These are phyloP conservation scores for Penicillium sp. DNA, from an alignment of 2,329 filamentous ascomycete genomes.

Conservation along the genomic window DNA sequence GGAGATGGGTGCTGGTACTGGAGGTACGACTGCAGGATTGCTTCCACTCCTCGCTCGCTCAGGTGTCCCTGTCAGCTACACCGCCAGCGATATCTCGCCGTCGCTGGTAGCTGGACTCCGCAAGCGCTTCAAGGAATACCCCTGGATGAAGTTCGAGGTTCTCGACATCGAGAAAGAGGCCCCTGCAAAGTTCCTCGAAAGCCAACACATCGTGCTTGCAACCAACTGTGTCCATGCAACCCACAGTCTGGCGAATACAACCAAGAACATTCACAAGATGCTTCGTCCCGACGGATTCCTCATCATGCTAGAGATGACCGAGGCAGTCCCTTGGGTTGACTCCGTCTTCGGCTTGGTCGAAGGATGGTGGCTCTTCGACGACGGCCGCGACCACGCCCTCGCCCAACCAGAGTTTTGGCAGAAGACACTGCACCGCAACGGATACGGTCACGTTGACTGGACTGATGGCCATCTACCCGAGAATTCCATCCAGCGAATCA, in stretches of 20 bases:
- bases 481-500: slow-evolving; percentile 21
- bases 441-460: slow-evolving; percentile 36
- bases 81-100: slow-evolving; percentile 40
- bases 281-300: slow-evolving; percentile 32
- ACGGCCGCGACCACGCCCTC: slow-evolving; percentile 36
- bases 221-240: slow-evolving; percentile 40
- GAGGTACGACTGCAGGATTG: slow-evolving; percentile 36
- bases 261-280: slow-evolving; percentile 24
- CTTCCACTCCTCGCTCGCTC: slow-evolving; percentile 27
- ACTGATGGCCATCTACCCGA: slow-evolving; percentile 31
- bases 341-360: slow-evolving; percentile 36
- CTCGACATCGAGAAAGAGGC: slow-evolving; percentile 33
- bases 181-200: slow-evolving; percentile 16
- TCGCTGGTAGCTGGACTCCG: slow-evolving; percentile 36
- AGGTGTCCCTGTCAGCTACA: slow-evolving; percentile 36
- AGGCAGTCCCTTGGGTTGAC: slow-evolving; percentile 30
- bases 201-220: slow-evolving; percentile 35
- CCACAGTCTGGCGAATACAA: slow-evolving; percentile 26
- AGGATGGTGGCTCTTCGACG: slow-evolving; percentile 42
- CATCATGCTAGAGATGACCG: slow-evolving; percentile 35
- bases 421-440: slow-evolving; percentile 26
- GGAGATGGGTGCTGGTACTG: slow-evolving; percentile 35
- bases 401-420: slow-evolving; percentile 23
- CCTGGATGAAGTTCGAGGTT: slow-evolving; percentile 24
- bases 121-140: slow-evolving; percentile 29